Conservation (phyloP, 768 basidiomycete genomes). For the Mycena vitilis region DNA sequence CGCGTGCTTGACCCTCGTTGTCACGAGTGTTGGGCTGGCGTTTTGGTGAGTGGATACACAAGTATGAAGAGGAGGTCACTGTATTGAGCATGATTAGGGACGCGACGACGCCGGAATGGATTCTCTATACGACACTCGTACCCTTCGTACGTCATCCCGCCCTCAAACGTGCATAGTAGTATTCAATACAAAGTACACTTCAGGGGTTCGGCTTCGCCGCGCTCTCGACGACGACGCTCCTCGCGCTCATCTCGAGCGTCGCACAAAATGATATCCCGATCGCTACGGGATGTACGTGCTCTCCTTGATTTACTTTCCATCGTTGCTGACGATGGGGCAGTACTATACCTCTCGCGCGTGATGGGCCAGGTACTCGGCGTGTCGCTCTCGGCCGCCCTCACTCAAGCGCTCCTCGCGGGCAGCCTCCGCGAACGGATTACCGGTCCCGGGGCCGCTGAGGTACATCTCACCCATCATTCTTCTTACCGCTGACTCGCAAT, state of each 20-base stretch:
- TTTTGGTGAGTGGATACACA: neutral
- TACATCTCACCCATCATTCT: slow-evolving; percentile 35
- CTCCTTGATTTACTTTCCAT: neutral
- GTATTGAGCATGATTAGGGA: slow-evolving; percentile 5
- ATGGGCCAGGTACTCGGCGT: slow-evolving; percentile 84
- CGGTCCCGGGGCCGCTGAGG: slow-evolving; percentile 64
- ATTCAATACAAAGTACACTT: neutral
- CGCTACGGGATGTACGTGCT: slow-evolving; percentile 72
- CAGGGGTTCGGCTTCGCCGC: neutral
- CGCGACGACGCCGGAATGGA: slow-evolving; percentile 30
- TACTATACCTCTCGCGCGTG: slow-evolving; percentile 77
- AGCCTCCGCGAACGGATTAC: slow-evolving; percentile 65
- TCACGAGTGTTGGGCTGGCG: neutral
- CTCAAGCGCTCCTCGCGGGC: slow-evolving; percentile 66
- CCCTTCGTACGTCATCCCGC: slow-evolving; percentile 40
- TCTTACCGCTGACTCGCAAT: neutral
- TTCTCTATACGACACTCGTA: slow-evolving; percentile 41
- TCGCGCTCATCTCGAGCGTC: slow-evolving; percentile 73
- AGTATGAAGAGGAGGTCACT: no score
- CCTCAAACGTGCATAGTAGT: no score
- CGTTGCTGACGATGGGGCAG: slow-evolving; percentile 36
- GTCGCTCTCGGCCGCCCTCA: slow-evolving; percentile 69
- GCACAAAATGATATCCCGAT: slow-evolving; percentile 69
- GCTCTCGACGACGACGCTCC: slow-evolving; percentile 62
- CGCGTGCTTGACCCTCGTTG: neutral